Conservation (phyloP, 371 early-diverging fungal species). For the Mortierella sp. region DNA sequence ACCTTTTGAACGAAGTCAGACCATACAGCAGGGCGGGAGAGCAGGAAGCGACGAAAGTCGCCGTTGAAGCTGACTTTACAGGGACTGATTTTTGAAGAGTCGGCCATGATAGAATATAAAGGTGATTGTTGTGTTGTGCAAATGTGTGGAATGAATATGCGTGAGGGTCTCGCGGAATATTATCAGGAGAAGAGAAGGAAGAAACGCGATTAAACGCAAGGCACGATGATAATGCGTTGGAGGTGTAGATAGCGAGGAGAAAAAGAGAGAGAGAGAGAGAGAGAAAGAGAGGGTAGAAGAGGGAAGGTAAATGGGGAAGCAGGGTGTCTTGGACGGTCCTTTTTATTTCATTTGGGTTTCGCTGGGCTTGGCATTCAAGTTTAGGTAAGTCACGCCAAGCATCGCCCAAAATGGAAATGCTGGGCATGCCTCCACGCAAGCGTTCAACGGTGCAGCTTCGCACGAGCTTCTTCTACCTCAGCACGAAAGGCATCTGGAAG, state of each 20-base stretch:
- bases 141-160: no score
- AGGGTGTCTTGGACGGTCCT: neutral
- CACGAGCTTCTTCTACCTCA: no score
- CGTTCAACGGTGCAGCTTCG: no score
- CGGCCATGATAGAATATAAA: no score
- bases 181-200: no score
- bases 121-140: neutral
- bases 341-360: neutral
- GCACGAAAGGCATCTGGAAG: no score
- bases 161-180: no score
- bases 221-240: no score
- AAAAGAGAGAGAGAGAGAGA: neutral
- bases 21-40: slow-evolving; percentile 43
- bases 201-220: no score
- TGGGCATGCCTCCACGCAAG: no score
- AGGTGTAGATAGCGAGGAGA: no score
- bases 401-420: no score
- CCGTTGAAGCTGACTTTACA: slow-evolving; percentile 52
- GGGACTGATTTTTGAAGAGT: slow-evolving; percentile 35
- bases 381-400: neutral
- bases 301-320: neutral
- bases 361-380: neutral
- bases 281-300: neutral
- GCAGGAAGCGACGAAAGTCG: slow-evolving; percentile 44
- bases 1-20: slow-evolving; percentile 46